Evolutionary conservation across 2,329 filamentous ascomycete genomes (phyloP), one percentile per base, ranked within the genome.

Genomic region (Plenodomus biglobosus): DNA sequence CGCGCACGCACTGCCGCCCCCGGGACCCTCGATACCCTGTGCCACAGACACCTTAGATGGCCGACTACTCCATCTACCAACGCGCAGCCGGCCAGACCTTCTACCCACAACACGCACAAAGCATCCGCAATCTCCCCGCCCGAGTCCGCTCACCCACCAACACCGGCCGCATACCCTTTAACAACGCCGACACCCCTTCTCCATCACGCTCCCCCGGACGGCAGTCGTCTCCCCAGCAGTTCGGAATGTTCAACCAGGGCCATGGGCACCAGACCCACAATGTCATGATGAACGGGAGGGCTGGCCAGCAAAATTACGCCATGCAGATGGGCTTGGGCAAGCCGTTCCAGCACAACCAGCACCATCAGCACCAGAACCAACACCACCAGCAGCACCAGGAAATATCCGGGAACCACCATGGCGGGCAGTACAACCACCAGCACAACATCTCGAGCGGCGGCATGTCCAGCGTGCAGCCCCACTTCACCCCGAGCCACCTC

Each of bases 241-340:
- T 69, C 74, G 79, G 80, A 71, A 91, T 91, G 87, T 91, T 86
- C 78, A 84, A 83, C 67, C 85, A 88, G 72, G 80, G 79, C 68
- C 64, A 66, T 44, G 61, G 55, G 48, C 85, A 88, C 69, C 85
- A 86, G 75, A 84, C 84, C 70, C 87, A 90, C 70, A 85, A 85
- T 76, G 82, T 82, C 75, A 85, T 88, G 75, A 81, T 90, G 73
- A 91, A 90, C 75, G 87, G 86, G 62, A 84, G 84, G 55, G 80
- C 81, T 21, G 79, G 78, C 55, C 81, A 83, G 56, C 80, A 81
- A 58, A 78, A 76, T 56, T 79, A 75, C 60, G 72, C 73, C 44
- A 73, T 74, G 67, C 75, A 77, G 49, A 77, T 82, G 73, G 82
- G 81, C 56, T 78, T 90, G 76, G 80, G 86, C 65, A 89, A 89